phyloP scores from a whole-genome alignment of 352 stramenopile species.

The Pythium rishiriense region DNA sequence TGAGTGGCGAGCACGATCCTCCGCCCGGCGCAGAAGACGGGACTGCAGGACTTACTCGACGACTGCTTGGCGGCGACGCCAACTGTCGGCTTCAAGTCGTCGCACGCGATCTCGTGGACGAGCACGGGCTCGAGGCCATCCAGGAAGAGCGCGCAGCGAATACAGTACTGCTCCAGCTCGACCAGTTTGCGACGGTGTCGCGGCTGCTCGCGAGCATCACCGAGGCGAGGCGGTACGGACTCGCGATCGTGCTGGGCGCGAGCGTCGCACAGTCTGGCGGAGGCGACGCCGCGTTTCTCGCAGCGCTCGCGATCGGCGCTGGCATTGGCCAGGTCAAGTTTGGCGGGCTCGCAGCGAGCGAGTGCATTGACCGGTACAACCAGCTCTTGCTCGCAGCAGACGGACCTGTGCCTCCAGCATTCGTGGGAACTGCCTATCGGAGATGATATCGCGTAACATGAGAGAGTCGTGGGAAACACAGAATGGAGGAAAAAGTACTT shows the following conservation, averaged over 20 bases:
- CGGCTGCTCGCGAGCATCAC: slow-evolving; percentile 40
- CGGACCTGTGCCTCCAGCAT: slow-evolving; percentile 44
- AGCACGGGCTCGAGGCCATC: slow-evolving; percentile 40
- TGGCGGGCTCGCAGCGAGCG: slow-evolving; percentile 44
- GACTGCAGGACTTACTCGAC: background rate
- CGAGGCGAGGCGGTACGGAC: slow-evolving; percentile 48
- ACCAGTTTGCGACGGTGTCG: slow-evolving; percentile 52
- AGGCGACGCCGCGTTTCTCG: slow-evolving; percentile 34
- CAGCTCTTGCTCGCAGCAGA: slow-evolving; percentile 46
- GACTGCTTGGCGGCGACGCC: slow-evolving; percentile 39
- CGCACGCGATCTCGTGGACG: slow-evolving; percentile 34
- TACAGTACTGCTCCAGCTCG: slow-evolving; percentile 51
- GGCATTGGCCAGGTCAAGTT: slow-evolving; percentile 75
- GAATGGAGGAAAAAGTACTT: too few relatives aligned
- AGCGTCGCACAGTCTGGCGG: slow-evolving; percentile 28
- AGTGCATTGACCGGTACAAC: slow-evolving; percentile 60
- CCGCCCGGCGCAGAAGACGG: slow-evolving; percentile 9
- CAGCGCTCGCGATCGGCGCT: slow-evolving; percentile 47
- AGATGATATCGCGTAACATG: slow-evolving; percentile 22
- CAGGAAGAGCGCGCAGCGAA: slow-evolving; percentile 63
- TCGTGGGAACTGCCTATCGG: slow-evolving; percentile 38
- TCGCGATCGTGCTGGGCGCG: slow-evolving; percentile 54
- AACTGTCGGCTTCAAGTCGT: slow-evolving; percentile 57
- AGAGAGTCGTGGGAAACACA: too few relatives aligned
- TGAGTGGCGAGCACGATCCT: slow-evolving; percentile 46